Evolutionary conservation across 148 eudicot species (phyloP), one percentile per base, ranked within the genome.

Genomic region (Rhododendron mucronatum): DNA sequence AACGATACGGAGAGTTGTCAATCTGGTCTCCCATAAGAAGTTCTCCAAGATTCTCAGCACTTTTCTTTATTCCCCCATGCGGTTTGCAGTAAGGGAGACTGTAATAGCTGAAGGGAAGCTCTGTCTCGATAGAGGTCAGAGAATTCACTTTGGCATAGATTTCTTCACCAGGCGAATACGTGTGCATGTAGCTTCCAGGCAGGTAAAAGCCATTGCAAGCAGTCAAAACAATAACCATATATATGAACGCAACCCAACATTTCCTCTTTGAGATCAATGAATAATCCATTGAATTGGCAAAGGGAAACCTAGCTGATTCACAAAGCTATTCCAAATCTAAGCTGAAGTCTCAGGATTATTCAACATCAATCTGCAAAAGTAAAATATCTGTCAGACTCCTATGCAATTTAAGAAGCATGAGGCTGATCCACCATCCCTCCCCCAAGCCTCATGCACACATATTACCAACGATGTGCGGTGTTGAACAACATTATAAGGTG

Each of bases 21-120:
- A 94, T 92, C 87, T 91, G 93, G 82, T 94, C 97, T 37, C 97
- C 97, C 95, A 94, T 92, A 50, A 94, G 94, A 73, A 93, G 91
- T 85, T 93, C 95, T n/a, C 97, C 97, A 16, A 94, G 94, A 93
- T 94, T 94, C 87, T 92, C 95, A 12, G 95, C 94, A 87, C 97
- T 93, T 84, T 92, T 91, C 86, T 92, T 94, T 44, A 92, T 84
- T 44, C 93, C 97, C 14, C 83, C 88, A 45, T 2, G 55, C 39
- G 97, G 97, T 59, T 85, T 80, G 88, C 97, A 94, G 80, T 91
- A 94, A 7, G 95, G 97, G 30, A 94, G 93, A 86, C 95, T 92
- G 87, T 94, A 94, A 82, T 93, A 94, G 84, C 95, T 92, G 73
- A 92, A 92, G n/a, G 97, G 95, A 79, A 94, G 93, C 89, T 92